Percentiles rank a stretch among this genome's conserved stretches.
Conservation (phyloP, 2,329 filamentous ascomycete genomes). For the Penicillium sp. region DNA sequence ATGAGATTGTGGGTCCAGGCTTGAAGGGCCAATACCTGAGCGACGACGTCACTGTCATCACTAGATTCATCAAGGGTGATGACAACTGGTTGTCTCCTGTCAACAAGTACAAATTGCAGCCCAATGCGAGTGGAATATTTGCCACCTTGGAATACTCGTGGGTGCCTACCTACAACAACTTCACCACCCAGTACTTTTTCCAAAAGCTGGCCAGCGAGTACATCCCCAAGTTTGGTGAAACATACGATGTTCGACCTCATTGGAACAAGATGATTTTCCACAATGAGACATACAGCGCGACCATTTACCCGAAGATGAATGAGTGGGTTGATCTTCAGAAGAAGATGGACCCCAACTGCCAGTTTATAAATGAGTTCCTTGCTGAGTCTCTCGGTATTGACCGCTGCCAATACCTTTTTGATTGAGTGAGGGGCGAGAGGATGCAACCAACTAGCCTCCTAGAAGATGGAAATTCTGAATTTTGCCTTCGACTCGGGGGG, state of each 20-base stretch:
- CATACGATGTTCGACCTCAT: conserved; percentile 18
- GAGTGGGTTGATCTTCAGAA: conserved; percentile 20
- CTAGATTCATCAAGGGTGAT: conserved; percentile 19
- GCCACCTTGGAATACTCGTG: conserved; percentile 19
- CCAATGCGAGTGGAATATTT: conserved; percentile 16
- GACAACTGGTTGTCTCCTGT: conserved; percentile 22
- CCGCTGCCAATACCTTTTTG: conserved; percentile 3
- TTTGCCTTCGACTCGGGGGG: too few relatives aligned
- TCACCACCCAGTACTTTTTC: conserved; percentile 16
- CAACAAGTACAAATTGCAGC: conserved; percentile 16
- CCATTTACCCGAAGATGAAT: conserved; percentile 16
- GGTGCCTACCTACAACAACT: conserved; percentile 21
- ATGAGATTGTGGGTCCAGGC: conserved; percentile 12
- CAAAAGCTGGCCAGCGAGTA: conserved; percentile 16
- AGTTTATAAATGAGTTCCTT: conserved; percentile 22
- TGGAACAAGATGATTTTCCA: conserved; percentile 22
- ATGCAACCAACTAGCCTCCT: too few relatives aligned
- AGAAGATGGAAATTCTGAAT: too few relatives aligned
- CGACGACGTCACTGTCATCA: conserved; percentile 1
- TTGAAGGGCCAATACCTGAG: background rate
- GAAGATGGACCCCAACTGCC: conserved; percentile 19
- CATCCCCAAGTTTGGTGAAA: conserved; percentile 14
- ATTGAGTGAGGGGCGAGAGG: background rate
- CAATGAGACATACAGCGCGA: conserved; percentile 12
- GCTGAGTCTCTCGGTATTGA: conserved; percentile 18